These are phyloP conservation scores for Neocucurbitaria cava DNA, from an alignment of 2,329 filamentous ascomycete genomes.

Conservation along the genomic window DNA sequence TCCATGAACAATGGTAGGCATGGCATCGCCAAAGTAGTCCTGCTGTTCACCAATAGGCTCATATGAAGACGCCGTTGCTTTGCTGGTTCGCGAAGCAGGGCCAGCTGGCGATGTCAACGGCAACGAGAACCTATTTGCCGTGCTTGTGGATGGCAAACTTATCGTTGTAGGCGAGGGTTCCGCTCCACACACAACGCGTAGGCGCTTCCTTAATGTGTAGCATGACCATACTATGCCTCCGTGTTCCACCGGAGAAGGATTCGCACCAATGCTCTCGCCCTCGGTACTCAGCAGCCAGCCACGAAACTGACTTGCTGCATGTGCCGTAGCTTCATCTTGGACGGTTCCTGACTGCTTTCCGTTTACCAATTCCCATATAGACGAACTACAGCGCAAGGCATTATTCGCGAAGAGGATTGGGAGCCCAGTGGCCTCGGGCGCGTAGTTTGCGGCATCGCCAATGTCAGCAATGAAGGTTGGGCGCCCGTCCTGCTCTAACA, in stretches of 20 bases:
- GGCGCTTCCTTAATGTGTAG: conserved; percentile 71
- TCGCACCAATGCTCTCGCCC: conserved; percentile 60
- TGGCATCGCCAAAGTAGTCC: conserved; percentile 53
- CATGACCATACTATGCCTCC: conserved; percentile 73
- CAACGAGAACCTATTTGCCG: conserved; percentile 35
- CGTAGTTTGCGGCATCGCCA: conserved; percentile 62
- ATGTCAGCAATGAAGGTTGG: conserved; percentile 80
- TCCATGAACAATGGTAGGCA: conserved; percentile 14
- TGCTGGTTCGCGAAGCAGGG: conserved; percentile 14
- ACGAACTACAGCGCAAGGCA: conserved; percentile 65
- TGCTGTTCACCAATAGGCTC: conserved; percentile 35
- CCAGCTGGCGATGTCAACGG: conserved; percentile 31
- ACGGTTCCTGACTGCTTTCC: conserved; percentile 47
- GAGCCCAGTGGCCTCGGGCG: conserved; percentile 56
- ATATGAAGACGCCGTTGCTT: conserved; percentile 18
- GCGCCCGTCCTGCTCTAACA: conserved; percentile 77
- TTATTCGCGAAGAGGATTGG: conserved; percentile 73
- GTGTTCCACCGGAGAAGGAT: conserved; percentile 61
- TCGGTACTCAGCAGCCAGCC: conserved; percentile 69
- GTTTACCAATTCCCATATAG: conserved; percentile 64
- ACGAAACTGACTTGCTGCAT: conserved; percentile 64
- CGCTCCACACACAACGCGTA: conserved; percentile 70
- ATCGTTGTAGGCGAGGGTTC: conserved; percentile 14
- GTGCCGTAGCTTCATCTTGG: conserved; percentile 47
- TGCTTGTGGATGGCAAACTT: conserved; percentile 45